A percentile compares a stretch with the other conserved stretches of the same genome.
phyloP scores from a whole-genome alignment of 441 rosid species.

The Dalechampia spathulata region DNA sequence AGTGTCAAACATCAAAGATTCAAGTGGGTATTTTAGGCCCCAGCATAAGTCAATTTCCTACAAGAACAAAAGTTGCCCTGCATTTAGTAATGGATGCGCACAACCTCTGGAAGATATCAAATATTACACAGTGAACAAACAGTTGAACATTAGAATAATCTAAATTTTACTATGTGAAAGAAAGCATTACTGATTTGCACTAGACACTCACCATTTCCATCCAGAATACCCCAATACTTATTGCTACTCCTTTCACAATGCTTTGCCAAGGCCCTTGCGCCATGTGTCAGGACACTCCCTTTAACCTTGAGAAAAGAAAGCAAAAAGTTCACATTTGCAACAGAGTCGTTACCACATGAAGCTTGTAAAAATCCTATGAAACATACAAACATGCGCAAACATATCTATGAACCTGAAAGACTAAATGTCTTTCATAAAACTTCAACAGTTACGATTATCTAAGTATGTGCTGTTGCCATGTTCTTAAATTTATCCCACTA shows the following conservation, averaged over 20 bases:
- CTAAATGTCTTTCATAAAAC: background rate
- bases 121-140: background rate
- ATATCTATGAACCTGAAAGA: background rate
- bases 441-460: too few species aligned
- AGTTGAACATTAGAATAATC: background rate
- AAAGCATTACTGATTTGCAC: background rate
- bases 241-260: slow-evolving; percentile 51
- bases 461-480: too few species aligned
- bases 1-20: too few species aligned
- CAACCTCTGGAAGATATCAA: background rate
- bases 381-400: too few species aligned
- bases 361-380: background rate
- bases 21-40: too few species aligned
- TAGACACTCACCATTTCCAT: slow-evolving; percentile 50
- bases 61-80: too few species aligned
- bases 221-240: slow-evolving; percentile 52
- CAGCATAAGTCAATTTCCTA: too few species aligned
- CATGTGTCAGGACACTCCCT: slow-evolving; percentile 57
- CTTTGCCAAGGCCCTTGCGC: slow-evolving; percentile 77
- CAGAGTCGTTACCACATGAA: background rate
- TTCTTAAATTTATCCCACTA: too few species aligned
- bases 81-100: too few species aligned
- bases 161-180: background rate
- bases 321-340: slow-evolving; percentile 4
- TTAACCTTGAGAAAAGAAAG: slow-evolving; percentile 39